Base-by-base conservation (phyloP, 345 rosid species). In the Nasturtium officinale region DNA sequence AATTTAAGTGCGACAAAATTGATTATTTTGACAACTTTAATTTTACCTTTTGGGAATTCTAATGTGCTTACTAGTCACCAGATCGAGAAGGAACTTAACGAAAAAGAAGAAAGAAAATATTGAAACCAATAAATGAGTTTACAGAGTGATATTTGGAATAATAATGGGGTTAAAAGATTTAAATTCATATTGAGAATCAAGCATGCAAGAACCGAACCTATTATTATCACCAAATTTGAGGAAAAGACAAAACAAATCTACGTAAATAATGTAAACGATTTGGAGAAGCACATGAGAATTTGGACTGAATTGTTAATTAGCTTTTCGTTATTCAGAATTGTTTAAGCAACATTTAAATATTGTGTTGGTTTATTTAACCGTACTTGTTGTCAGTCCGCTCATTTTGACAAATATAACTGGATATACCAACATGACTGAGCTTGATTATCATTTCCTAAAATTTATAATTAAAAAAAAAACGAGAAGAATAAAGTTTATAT, bases 11-110 rank as follows among this genome's bases (percentile, higher is more conserved):
- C 54, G 30, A 33, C 17, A 65, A 56, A 8, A 8, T 35, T 64
- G 58, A 33, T 16, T 57, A 57, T 23, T 23, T 55, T 37, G 8
- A 25, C 26, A 59, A 47, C 72, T 37, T 29, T 12, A 42, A 26
- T 30, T 52, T 50, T 51, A 61, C 16, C n/a, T 72, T 6, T 51
- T 40, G 62, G 46, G 52, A 38, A 48, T 60, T 60, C n/a, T 71
- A 25, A 48, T 35, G 51, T 5, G 67, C 3, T 32, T 35, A 7
- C 23, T 29, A 29, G 33, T 56, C 55, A 45, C 55, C 30, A 21
- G 5, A 58, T 42, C 25, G 25, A 23, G 25, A 28, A 28, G 21
- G 3, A 59, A 30, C 46, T 46, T 61, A 7, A 15, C 23, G 33
- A 15, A 46, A 46, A 9, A 6, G 37, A 47, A 32, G 16, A 46